These are phyloP conservation scores for Aspergillus novoparasiticus DNA, from an alignment of 2,329 filamentous ascomycete genomes.

Conservation along the genomic window DNA sequence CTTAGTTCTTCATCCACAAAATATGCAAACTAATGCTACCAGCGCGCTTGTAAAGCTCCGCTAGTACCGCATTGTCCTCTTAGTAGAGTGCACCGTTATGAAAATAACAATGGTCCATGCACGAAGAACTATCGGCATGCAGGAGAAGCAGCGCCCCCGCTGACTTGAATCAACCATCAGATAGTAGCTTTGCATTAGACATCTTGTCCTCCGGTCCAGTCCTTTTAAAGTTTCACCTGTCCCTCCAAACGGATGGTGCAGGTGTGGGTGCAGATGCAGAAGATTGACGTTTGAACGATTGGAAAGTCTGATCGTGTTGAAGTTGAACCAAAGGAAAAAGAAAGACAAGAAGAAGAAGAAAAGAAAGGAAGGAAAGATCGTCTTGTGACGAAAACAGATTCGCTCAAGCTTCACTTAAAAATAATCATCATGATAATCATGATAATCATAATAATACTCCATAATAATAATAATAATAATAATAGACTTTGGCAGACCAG, in stretches of 20 bases:
- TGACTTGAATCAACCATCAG: conserved; percentile 29
- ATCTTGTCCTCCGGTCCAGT: conserved; percentile 12
- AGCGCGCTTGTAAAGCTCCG: conserved; percentile 18
- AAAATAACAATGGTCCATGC: conserved; percentile 20
- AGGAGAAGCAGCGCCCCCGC: conserved; percentile 26
- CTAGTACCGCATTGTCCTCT: conserved; percentile 4
- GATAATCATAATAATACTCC: no score
- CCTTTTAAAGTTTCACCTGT: neutral
- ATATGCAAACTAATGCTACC: conserved; percentile 14
- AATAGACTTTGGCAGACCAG: neutral
- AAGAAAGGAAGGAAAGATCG: neutral
- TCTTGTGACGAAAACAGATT: no score
- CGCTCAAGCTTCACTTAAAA: no score
- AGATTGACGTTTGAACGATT: neutral
- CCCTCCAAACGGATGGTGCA: neutral
- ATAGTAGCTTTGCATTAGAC: conserved; percentile 20
- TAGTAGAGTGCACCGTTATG: neutral
- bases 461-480: no score
- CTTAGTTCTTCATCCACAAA: conserved; percentile 12
- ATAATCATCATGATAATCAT: no score
- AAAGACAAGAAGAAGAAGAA: neutral
- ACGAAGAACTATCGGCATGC: conserved; percentile 27
- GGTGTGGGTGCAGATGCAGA: neutral
- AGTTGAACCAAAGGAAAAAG: no score
- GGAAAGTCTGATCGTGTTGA: neutral